phyloP scores from a whole-genome alignment of 2,329 filamentous ascomycete genomes.

The Botrytis squamosa region DNA sequence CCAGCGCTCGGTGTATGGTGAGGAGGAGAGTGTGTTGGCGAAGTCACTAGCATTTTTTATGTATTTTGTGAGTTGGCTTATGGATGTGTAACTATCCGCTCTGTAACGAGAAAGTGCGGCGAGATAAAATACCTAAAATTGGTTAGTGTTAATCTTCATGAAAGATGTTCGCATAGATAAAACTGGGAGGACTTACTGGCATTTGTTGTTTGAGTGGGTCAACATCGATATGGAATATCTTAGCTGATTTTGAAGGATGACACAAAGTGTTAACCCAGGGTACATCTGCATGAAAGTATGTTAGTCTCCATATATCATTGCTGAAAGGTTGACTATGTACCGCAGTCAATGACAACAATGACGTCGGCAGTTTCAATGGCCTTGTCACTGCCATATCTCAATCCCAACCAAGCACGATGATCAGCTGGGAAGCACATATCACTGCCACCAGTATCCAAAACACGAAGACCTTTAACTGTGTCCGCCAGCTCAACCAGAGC shows the following conservation, averaged over 20 bases:
- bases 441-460: conserved; percentile 73
- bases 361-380: conserved; percentile 75
- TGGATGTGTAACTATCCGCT: conserved; percentile 61
- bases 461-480: conserved; percentile 64
- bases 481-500: conserved; percentile 67
- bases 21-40: conserved; percentile 43
- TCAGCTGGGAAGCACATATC: conserved; percentile 79
- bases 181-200: conserved; percentile 1
- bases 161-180: conserved; percentile 21
- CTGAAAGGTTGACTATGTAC: conserved; percentile 24
- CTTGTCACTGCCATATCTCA: conserved; percentile 73
- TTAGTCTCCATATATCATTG: not conserved
- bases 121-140: conserved; percentile 60
- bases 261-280: conserved; percentile 86
- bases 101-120: conserved; percentile 63
- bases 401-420: conserved; percentile 66
- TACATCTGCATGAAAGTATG: conserved; percentile 55
- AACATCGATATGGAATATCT: conserved; percentile 63
- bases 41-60: conserved; percentile 49
- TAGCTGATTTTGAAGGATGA: conserved; percentile 51
- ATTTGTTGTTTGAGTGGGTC: conserved; percentile 60
- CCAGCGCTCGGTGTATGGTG: conserved; percentile 47
- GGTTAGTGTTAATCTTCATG: conserved; percentile 48
- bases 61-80: conserved; percentile 68
- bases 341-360: conserved; percentile 79